Conservation (phyloP, 2,329 filamentous ascomycete genomes). For the Botrytis fragariae region DNA sequence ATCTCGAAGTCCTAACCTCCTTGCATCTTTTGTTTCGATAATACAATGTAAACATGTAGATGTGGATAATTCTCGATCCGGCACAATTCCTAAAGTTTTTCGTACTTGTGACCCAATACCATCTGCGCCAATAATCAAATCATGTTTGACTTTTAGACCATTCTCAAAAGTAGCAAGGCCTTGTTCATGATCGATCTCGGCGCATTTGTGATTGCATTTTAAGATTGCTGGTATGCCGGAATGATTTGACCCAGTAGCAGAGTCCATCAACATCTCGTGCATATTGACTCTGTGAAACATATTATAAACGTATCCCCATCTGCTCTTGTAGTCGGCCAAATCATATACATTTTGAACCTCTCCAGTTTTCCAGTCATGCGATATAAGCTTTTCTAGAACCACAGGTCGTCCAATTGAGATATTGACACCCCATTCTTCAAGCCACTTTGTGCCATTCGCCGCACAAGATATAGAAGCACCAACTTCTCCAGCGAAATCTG, state of each 20-base stretch:
- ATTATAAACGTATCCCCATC: conserved; percentile 58
- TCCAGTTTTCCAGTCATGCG: conserved; percentile 67
- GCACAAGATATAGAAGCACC: conserved; percentile 67
- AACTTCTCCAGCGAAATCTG: conserved; percentile 65
- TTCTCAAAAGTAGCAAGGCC: conserved; percentile 45
- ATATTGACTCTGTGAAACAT: conserved; percentile 69
- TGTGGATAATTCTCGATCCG: conserved; percentile 39
- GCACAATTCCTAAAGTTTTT: conserved; percentile 53
- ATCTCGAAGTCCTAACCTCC: conserved; percentile 30
- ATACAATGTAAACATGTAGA: conserved; percentile 43
- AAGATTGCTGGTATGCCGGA: conserved; percentile 53
- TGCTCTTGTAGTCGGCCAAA: conserved; percentile 61
- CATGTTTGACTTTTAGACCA: conserved; percentile 35
- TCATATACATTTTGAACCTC: conserved; percentile 63
- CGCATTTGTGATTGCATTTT: conserved; percentile 48
- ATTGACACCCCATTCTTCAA: conserved; percentile 67
- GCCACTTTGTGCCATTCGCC: conserved; percentile 67
- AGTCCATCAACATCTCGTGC: conserved; percentile 64
- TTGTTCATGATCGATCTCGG: conserved; percentile 48
- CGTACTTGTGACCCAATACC: conserved; percentile 65
- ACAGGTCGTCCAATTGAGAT: conserved; percentile 63
- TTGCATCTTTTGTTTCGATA: conserved; percentile 34
- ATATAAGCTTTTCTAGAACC: conserved; percentile 63
- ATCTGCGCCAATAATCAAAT: conserved; percentile 47
- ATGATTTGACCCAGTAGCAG: conserved; percentile 54